Evolutionary conservation across 805 yeast genomes (phyloP).

Genomic region (Candida awuae): DNA sequence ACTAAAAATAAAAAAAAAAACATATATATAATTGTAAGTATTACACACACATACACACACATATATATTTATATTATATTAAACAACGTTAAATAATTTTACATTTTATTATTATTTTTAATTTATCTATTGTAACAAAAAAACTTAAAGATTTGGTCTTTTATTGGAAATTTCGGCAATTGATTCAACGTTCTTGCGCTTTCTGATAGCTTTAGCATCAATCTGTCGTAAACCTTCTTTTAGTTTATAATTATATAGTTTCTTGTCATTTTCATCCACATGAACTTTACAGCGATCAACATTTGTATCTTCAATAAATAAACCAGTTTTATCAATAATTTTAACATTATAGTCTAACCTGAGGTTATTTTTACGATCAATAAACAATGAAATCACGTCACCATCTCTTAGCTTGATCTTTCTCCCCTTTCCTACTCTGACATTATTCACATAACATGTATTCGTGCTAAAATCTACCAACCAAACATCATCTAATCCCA

Average conservation of each 20-base stretch:
- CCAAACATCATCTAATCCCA: constrained; percentile 68
- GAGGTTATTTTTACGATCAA: constrained; percentile 47
- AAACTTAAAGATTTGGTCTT: not conserved
- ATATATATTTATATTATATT: not conserved
- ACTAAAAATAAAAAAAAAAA: too few relatives aligned
- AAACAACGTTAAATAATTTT: not conserved
- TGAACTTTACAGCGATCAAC: constrained; percentile 2
- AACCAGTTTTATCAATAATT: constrained; percentile 55
- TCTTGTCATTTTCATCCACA: constrained; percentile 7
- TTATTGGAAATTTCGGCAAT: not conserved
- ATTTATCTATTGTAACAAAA: not conserved
- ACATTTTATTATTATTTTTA: not conserved
- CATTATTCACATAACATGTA: constrained; percentile 63
- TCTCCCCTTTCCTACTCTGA: constrained; percentile 50
- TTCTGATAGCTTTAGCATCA: not conserved
- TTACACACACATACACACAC: too few relatives aligned
- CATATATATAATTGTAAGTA: too few relatives aligned
- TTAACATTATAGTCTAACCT: constrained; percentile 46
- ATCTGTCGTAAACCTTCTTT: constrained; percentile 7
- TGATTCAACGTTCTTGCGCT: constrained; percentile 8
- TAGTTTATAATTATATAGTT: constrained; percentile 1
- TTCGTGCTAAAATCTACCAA: constrained; percentile 73
- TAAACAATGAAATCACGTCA: constrained; percentile 58
- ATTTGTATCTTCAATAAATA: constrained; percentile 34
- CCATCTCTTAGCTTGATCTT: constrained; percentile 56